Percentiles rank a stretch among this genome's conserved stretches.
phyloP scores from a whole-genome alignment of 768 basidiomycete genomes.

The Gloeopeniophorella convolvens region DNA sequence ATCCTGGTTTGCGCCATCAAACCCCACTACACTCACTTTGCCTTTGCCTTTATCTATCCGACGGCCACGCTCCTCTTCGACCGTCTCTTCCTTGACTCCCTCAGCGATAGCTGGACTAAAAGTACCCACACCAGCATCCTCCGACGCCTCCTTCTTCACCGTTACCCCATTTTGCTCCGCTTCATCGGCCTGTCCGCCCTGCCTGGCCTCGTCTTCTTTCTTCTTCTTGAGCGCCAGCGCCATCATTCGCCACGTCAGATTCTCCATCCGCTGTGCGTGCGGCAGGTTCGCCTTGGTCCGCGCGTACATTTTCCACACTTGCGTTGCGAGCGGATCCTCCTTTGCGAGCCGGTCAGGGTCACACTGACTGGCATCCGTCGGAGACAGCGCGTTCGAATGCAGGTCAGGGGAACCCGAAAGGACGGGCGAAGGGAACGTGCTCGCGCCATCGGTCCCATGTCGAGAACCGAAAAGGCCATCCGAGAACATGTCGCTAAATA shows the following conservation, averaged over 20 bases:
- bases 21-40: constrained; percentile 72
- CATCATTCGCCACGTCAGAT: constrained; percentile 99
- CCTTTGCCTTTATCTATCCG: constrained; percentile 76
- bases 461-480: constrained; percentile 49
- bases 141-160: constrained; percentile 24
- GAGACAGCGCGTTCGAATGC: constrained; percentile 35
- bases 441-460: constrained; percentile 37
- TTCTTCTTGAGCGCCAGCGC: constrained; percentile 88
- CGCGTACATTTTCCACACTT: constrained; percentile 97
- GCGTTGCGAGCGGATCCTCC: constrained; percentile 88
- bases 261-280: constrained; percentile 95
- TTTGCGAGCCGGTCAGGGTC: constrained; percentile 65
- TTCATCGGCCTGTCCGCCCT: constrained; percentile 8
- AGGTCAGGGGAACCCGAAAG: constrained; percentile 66
- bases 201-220: constrained; percentile 60
- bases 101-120: constrained; percentile 11
- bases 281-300: constrained; percentile 84
- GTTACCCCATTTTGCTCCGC: constrained; percentile 17
- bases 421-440: constrained; percentile 58
- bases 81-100: constrained; percentile 17
- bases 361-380: constrained; percentile 30
- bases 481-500: constrained; percentile 50
- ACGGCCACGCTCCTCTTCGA: constrained; percentile 56
- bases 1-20: constrained; percentile 72
- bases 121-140: constrained; percentile 17